phyloP scores from a whole-genome alignment of 805 yeast species.

The Cyberlindnera sargentensis region DNA sequence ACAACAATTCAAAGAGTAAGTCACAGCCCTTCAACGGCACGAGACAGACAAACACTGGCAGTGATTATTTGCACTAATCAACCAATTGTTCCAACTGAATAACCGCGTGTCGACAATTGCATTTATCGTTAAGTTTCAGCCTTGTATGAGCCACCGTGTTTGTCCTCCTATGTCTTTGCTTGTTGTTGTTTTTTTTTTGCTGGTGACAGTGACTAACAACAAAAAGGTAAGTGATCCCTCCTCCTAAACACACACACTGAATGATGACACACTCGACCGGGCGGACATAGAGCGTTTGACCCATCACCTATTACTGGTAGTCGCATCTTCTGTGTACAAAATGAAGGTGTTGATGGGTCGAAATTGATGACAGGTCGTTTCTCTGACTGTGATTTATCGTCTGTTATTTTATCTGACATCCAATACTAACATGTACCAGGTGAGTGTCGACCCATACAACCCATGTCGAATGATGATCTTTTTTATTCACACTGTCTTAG shows the following conservation, averaged over 20 bases:
- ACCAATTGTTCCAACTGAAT: constrained; percentile 21
- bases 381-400: constrained; percentile 4
- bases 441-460: not conserved
- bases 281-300: constrained; percentile 37
- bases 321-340: constrained; percentile 44
- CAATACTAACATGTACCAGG: not conserved
- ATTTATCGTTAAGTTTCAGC: constrained; percentile 19
- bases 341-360: constrained; percentile 33
- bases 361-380: constrained; percentile 43
- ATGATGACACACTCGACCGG: constrained; percentile 35
- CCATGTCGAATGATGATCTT: constrained; percentile 27
- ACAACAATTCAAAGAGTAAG: not conserved
- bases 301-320: constrained; percentile 35
- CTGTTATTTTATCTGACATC: not conserved
- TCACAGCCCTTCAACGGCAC: not conserved
- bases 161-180: not conserved
- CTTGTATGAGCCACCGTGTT: constrained; percentile 15
- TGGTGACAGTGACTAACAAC: no score
- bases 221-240: no score
- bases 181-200: not conserved
- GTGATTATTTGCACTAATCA: constrained; percentile 16
- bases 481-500: constrained; percentile 55
- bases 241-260: not conserved
- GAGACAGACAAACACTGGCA: constrained; percentile 1
- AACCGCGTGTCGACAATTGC: constrained; percentile 18